Percentiles rank a stretch among this genome's conserved stretches.
Evolutionary conservation across 371 early-diverging fungal species (phyloP).

Genomic region (Lichtheimia corymbifera): DNA sequence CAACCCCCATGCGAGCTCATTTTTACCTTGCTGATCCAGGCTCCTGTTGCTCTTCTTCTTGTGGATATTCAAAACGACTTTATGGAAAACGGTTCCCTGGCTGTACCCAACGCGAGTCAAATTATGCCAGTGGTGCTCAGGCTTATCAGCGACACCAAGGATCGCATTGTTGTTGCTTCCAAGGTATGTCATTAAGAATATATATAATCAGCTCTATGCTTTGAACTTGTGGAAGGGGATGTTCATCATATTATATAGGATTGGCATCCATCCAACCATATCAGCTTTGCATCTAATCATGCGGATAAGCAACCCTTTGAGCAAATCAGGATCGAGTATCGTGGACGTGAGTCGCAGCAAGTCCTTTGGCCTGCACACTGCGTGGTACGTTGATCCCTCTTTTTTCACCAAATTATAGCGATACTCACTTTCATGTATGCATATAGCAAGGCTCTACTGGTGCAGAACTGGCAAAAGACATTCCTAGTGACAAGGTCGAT

Average conservation of each 20-base stretch:
- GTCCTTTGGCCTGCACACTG: conserved; percentile 49
- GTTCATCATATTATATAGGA: conserved; percentile 22
- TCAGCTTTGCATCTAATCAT: conserved; percentile 46
- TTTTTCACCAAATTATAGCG: too few species aligned
- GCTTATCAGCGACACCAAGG: conserved; percentile 22
- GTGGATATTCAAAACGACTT: conserved; percentile 53
- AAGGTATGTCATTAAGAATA: conserved; percentile 22
- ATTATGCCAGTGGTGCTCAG: conserved; percentile 30
- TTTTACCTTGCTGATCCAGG: background rate
- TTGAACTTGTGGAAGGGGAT: background rate
- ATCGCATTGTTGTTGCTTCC: conserved; percentile 33
- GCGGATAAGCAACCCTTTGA: conserved; percentile 29
- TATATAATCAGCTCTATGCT: background rate
- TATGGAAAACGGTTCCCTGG: conserved; percentile 38
- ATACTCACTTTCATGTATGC: background rate
- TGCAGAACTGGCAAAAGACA: conserved; percentile 17
- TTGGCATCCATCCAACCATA: conserved; percentile 46
- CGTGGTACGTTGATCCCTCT: conserved; percentile 38
- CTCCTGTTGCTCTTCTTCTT: conserved; percentile 30
- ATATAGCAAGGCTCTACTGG: conserved; percentile 33
- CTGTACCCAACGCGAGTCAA: conserved; percentile 29
- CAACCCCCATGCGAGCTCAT: background rate
- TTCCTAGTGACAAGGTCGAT: conserved; percentile 18
- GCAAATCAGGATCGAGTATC: conserved; percentile 26
- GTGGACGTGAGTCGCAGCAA: conserved; percentile 24